Evolutionary conservation across 352 stramenopile genomes (phyloP), one percentile per base, ranked within the genome.

Genomic region (Globisporangium barbulae): DNA sequence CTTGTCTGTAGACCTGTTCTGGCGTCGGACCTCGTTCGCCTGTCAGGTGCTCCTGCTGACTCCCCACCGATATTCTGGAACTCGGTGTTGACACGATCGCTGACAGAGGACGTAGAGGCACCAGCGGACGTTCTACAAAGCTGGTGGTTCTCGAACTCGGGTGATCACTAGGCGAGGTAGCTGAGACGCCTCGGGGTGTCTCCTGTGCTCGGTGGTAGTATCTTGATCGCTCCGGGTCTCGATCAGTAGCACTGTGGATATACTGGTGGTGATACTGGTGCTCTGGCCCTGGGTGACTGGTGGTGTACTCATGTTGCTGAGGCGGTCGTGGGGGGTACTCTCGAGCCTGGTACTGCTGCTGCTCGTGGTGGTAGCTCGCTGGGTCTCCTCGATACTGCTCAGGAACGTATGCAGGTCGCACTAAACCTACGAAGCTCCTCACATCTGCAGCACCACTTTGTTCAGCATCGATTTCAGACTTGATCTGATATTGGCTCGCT

Each of bases 81-180:
- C 42, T 39, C 25, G 61, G 28, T 1, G 31, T 58, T 33, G 61
- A 10, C 17, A 62, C 47, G 42, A 65, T 59, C 50, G 61, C 21
- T 49, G 42, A 39, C 13, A 67, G 8, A 0, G 61, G 53, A 19
- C 55, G 61, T 33, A 67, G 53, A 9, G 61, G 53, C 8, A 30
- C 55, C 28, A 45, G 9, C 1, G 41, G 37, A 9, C 37, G 61
- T 30, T 30, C 37, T 9, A 13, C 39, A 30, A 21, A 41, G 37
- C 50, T 41, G 17, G 21, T 7, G 8, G 8, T 15, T 25, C 52
- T 44, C 8, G 52, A 19, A 57, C 52, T 57, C 0, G 52, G 52
- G 13, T 30, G 52, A 4, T 22, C 49, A 28, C 30, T 19, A 44
- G 31, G 7, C 17, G 22, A 12, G 17, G 21, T 2, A 44, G 9